Evolutionary conservation across 1,139 yeast genomes (phyloP).

Genomic region (Saccharomyces hybrid): DNA sequence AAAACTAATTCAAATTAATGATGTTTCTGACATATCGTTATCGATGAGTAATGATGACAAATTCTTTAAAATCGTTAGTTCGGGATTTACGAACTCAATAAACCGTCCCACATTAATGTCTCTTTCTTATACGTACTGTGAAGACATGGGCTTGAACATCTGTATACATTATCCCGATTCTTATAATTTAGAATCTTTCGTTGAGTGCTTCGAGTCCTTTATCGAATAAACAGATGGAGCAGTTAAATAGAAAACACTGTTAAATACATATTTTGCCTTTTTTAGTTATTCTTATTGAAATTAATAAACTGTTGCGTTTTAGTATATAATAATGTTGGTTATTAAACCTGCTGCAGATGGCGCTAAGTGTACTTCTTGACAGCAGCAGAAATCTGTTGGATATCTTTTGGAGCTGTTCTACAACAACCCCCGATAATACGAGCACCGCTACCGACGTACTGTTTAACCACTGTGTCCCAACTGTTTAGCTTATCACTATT

Average conservation of each 20-base stretch:
- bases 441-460: conserved; percentile 18
- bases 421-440: conserved; percentile 30
- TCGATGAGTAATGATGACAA: conserved; percentile 3
- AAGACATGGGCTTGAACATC: conserved; percentile 21
- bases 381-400: conserved; percentile 15
- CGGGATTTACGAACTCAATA: conserved; percentile 23
- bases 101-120: conserved; percentile 22
- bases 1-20: conserved; percentile 23
- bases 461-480: conserved; percentile 24
- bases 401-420: conserved; percentile 27
- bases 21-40: conserved; percentile 17
- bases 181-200: conserved; percentile 24
- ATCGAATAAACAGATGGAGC: conserved; percentile 10
- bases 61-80: conserved; percentile 15
- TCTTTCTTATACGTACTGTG: conserved; percentile 22
- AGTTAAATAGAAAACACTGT: neutral
- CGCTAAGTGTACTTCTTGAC: conserved; percentile 8
- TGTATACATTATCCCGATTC: conserved; percentile 28
- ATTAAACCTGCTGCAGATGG: neutral
- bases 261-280: neutral
- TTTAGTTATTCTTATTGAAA: neutral
- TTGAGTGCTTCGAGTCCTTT: conserved; percentile 25
- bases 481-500: conserved; percentile 6
- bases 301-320: neutral
- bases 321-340: neutral